Conservation (phyloP, 169 alveolate species). For the Plasmodium gaboni region DNA sequence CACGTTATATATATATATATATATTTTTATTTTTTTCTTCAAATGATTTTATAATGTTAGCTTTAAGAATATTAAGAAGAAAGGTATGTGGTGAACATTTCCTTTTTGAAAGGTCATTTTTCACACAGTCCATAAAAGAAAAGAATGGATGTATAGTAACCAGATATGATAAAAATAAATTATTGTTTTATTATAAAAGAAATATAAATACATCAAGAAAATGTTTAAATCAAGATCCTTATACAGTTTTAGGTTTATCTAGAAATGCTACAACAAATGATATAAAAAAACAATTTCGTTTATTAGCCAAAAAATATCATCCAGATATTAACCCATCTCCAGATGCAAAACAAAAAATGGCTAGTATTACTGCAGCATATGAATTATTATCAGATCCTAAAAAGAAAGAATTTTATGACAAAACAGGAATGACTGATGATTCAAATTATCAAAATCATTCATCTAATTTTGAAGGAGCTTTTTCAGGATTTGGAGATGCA, state of each 20-base stretch:
- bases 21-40: background rate
- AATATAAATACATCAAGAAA: constrained; percentile 54
- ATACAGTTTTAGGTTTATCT: constrained; percentile 91
- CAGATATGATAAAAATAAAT: background rate
- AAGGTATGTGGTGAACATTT: constrained; percentile 2
- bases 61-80: constrained; percentile 6
- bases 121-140: constrained; percentile 12
- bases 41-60: background rate
- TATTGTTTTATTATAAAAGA: constrained; percentile 11
- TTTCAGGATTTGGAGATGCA: constrained; percentile 86
- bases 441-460: constrained; percentile 76
- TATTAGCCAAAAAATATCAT: constrained; percentile 93
- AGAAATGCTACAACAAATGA: constrained; percentile 91
- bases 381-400: constrained; percentile 94
- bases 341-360: constrained; percentile 95
- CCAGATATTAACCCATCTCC: constrained; percentile 96
- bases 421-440: constrained; percentile 92
- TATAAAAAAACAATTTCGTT: constrained; percentile 92
- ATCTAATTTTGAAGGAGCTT: constrained; percentile 81
- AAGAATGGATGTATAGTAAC: background rate
- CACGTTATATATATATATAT: background rate
- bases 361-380: constrained; percentile 95
- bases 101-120: background rate
- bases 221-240: constrained; percentile 83
- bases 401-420: constrained; percentile 91